Evolutionary conservation across 2,329 filamentous ascomycete genomes (phyloP).

Genomic region (Hypoxylon sp.): DNA sequence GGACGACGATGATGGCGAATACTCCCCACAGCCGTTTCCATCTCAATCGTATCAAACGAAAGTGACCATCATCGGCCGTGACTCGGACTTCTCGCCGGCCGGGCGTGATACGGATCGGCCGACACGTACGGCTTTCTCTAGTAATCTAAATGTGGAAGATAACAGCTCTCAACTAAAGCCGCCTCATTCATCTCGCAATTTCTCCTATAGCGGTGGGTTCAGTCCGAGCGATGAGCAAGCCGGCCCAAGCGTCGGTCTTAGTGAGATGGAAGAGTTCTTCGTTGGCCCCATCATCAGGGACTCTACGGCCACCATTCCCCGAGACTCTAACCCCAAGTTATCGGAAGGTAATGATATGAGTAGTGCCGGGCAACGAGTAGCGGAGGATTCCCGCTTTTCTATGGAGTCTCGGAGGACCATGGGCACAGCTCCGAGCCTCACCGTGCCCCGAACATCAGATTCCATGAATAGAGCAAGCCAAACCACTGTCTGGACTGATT

Average conservation of each 20-base stretch:
- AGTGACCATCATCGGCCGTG: constrained; percentile 63
- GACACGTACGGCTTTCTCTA: constrained; percentile 11
- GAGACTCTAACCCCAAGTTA: constrained; percentile 31
- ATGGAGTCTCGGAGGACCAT: constrained; percentile 49
- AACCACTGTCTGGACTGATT: constrained; percentile 71
- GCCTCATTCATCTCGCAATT: constrained; percentile 19
- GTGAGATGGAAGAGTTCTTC: constrained; percentile 51
- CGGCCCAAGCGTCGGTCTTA: constrained; percentile 46
- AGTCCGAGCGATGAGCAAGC: constrained; percentile 42
- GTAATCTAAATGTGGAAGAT: constrained; percentile 22
- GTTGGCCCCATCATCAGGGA: constrained; percentile 48
- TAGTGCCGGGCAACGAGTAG: constrained; percentile 35
- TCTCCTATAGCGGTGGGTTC: constrained; percentile 25
- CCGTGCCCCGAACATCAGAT: constrained; percentile 60
- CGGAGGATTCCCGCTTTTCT: constrained; percentile 47
- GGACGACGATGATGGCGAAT: constrained; percentile 55
- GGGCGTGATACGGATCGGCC: constrained; percentile 26
- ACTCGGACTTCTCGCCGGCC: constrained; percentile 54
- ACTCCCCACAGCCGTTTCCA: constrained; percentile 54
- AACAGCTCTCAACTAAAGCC: constrained; percentile 27
- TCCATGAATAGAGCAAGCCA: constrained; percentile 64
- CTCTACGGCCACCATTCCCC: constrained; percentile 37
- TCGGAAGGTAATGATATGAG: constrained; percentile 32
- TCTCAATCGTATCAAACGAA: constrained; percentile 59
- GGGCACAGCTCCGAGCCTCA: constrained; percentile 60